Base-by-base conservation (phyloP, 345 rosid species). In the Lepidium sativum region DNA sequence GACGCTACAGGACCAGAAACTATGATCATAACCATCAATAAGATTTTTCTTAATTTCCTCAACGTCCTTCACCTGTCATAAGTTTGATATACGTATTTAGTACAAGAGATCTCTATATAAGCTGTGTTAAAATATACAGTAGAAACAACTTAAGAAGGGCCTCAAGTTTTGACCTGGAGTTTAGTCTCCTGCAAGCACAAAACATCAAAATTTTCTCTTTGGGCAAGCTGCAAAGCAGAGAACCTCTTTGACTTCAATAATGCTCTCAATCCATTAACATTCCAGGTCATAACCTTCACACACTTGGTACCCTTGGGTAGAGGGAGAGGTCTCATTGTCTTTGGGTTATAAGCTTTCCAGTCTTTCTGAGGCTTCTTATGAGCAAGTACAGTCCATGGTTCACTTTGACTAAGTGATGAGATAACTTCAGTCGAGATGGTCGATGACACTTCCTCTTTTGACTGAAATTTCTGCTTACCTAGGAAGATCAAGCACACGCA, bases 181-280 rank as follows among this genome's bases (percentile, higher is more conserved):
- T 94, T 88, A 61, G 98, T 92, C 71, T 92, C 98, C 72, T 92
- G 98, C 80, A 92, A 82, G 83, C 99, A 94, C 66, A 90, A 56
- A 6, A 94, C 77, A 72, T 94, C 97, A 62, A 94, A 83, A 40
- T 84, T 70, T 81, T 90, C 97, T 78, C 82, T 82, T 69, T 82
- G 77, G 33, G 98, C 96, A 75, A 92, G 94, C 67, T 89, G 83
- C 65, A 77, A 75, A 8, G 86, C 90, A 51, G 96, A 87, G 78
- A 82, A 89, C 15, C 88, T 83, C 75, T 80, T 81, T 14, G 63
- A 58, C 80, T 89, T 92, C 78, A 84, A 52, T 70, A 89, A 67
- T 65, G 96, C 96, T 79, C 96, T 80, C 61, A 92, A 69, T 17
- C 98, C 97, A 78, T 92, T 92, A 66, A 92, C 97, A 73, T 89